Evolutionary conservation across 495 filamentous ascomycete species (phyloP).

Genomic region (Astrothelium macrocarpum): DNA sequence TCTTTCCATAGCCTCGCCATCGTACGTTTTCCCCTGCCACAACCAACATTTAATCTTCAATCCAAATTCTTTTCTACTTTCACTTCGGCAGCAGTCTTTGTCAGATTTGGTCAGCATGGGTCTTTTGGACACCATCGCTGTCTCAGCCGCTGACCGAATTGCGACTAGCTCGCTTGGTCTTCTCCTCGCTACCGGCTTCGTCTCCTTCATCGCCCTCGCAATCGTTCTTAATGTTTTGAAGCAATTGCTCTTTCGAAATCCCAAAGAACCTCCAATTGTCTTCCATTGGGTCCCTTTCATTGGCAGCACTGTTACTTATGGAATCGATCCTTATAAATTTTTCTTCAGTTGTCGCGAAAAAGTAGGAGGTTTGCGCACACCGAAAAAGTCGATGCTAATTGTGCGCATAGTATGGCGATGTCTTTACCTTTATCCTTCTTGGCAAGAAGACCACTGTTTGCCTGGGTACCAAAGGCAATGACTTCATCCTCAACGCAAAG

Average conservation of each 20-base stretch:
- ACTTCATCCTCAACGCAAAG: constrained; percentile 56
- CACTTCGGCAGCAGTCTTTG: not conserved
- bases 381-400: not conserved
- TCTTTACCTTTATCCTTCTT: constrained; percentile 56
- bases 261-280: constrained; percentile 51
- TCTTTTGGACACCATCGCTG: constrained; percentile 25
- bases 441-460: constrained; percentile 55
- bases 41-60: not conserved
- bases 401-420: constrained; percentile 47
- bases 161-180: constrained; percentile 18
- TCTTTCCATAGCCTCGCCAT: not conserved
- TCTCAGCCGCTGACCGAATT: constrained; percentile 19
- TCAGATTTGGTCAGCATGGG: constrained; percentile 24
- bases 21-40: not conserved
- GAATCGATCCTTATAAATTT: constrained; percentile 55
- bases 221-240: constrained; percentile 32
- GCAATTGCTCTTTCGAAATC: constrained; percentile 35
- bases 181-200: constrained; percentile 17
- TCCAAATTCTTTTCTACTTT: not conserved
- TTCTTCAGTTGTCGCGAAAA: constrained; percentile 48
- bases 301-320: constrained; percentile 54
- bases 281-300: constrained; percentile 57
- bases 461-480: constrained; percentile 52
- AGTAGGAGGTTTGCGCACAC: constrained; percentile 26
- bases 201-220: constrained; percentile 21